These are phyloP conservation scores for Tuber indicum DNA, from an alignment of 495 filamentous ascomycete species.

Conservation along the genomic window DNA sequence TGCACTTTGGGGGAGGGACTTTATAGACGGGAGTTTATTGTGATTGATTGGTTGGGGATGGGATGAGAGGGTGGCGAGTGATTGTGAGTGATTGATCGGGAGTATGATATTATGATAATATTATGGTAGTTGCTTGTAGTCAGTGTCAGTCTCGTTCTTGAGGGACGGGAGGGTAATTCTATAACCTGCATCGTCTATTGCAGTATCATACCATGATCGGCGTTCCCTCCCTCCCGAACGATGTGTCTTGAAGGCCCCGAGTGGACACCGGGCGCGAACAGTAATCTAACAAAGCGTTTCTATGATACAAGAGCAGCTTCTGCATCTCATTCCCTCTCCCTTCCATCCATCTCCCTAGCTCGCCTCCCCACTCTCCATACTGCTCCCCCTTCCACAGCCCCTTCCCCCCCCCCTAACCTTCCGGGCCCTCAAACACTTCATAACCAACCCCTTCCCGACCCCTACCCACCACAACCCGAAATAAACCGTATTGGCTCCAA, in stretches of 20 bases:
- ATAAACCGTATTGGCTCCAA: constrained; percentile 12
- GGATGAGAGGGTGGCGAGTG: not conserved
- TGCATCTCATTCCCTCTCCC: not conserved
- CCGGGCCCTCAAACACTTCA: not conserved
- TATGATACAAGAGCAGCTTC: not conserved
- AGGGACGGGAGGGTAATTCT: not conserved
- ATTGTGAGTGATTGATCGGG: not conserved
- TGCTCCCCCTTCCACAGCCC: not conserved
- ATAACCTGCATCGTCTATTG: not conserved
- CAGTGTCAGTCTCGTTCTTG: not conserved
- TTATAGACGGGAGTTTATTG: not conserved
- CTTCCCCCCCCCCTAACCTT: not conserved
- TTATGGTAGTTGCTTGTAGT: not conserved
- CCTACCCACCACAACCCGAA: constrained; percentile 10
- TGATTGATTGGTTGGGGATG: not conserved
- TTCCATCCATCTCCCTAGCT: not conserved
- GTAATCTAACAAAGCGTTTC: not conserved
- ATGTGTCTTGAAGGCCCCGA: not conserved
- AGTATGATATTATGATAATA: not conserved
- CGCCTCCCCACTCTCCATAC: not conserved
- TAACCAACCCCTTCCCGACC: not conserved
- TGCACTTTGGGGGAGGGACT: too few species aligned
- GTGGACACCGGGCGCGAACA: not conserved
- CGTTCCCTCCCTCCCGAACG: not conserved
- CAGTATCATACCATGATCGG: not conserved